Evolutionary conservation across 2,329 filamentous ascomycete genomes (phyloP), one percentile per base, ranked within the genome.

Genomic region (Pseudogymnoascus verrucosus): DNA sequence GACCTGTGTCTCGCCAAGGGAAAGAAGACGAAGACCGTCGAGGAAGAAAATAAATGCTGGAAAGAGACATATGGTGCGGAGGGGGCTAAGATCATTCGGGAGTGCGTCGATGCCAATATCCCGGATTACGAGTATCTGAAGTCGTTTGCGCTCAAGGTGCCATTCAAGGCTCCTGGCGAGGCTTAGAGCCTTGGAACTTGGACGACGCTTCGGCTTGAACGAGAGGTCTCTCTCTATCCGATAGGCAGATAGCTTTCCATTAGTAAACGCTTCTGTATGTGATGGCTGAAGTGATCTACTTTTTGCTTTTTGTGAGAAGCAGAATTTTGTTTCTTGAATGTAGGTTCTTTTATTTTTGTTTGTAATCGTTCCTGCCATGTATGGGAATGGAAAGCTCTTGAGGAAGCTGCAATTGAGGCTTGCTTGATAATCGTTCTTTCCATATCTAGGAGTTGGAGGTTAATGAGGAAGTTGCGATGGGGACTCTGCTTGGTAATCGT

Each of bases 91-190:
- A 74, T 87, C 57, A 93, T 95, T 71, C 80, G 86, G 65, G 79
- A 86, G 69, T 87, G 83, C 11, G 90, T 93, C 39, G 82, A 90
- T 65, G 86, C 83, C 62, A 93, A 91, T 71, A 78, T 90, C 59
- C 79, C 81, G 61, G 82, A 91, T 73, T 95, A 95, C 74, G 89
- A 93, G 76, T 91, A 93, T 73, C 77, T 95, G 75, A 93, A 89
- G 82, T 82, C 85, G 70, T 95, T 91, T 76, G 86, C 86, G 65
- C 80, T 91, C 71, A 83, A 84, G 75, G 78, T 84, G 16, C 59
- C 59, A 42, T 61, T 40, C 39, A 37, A 47, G 40, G 31, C 62
- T 47, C 62, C 39, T 3, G 44, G 63, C 23, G 61, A 54, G 61
- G 60, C 62, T 61, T 66, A 44, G 63, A 63, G 19, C 19, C 19